These are phyloP conservation scores for Funneliformis mosseae DNA, from an alignment of 192 early-diverging fungal genomes.

Conservation along the genomic window DNA sequence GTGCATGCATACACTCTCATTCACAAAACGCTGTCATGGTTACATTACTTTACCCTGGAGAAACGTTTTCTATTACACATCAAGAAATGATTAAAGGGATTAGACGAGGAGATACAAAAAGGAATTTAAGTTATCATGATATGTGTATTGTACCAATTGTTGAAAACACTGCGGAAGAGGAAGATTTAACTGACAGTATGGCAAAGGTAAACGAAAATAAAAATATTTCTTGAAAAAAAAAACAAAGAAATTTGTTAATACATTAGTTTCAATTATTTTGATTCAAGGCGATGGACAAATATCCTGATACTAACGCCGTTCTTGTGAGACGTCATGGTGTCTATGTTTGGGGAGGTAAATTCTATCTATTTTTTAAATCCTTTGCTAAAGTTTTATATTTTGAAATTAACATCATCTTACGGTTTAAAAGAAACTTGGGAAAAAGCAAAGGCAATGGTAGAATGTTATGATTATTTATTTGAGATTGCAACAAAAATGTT, in stretches of 20 bases:
- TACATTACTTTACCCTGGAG: conserved; percentile 76
- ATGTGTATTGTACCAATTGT: conserved; percentile 89
- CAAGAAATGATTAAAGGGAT: conserved; percentile 99
- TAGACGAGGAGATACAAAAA: conserved; percentile 64
- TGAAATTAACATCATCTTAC: neutral
- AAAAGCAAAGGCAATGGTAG: conserved; percentile 96
- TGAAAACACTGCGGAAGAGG: conserved; percentile 94
- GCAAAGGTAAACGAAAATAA: conserved; percentile 49
- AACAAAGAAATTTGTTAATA: conserved; percentile 3
- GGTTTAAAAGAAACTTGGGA: conserved; percentile 76
- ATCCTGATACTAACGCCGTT: conserved; percentile 91
- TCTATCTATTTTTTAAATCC: neutral
- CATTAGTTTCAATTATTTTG: neutral
- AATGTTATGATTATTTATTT: conserved; percentile 99
- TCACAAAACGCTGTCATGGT: conserved; percentile 95
- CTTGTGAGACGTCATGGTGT: conserved; percentile 95
- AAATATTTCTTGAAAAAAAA: conserved; percentile 4
- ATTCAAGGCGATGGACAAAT: conserved; percentile 74
- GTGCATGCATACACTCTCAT: conserved; percentile 96
- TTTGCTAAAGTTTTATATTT: neutral
- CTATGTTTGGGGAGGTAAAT: conserved; percentile 94
- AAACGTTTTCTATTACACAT: conserved; percentile 85
- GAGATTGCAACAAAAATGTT: conserved; percentile 96
- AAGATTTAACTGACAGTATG: conserved; percentile 88
- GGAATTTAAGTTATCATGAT: conserved; percentile 77